These are phyloP conservation scores for Xylariaceae sp. DNA, from an alignment of 2,329 filamentous ascomycete species.

Conservation along the genomic window DNA sequence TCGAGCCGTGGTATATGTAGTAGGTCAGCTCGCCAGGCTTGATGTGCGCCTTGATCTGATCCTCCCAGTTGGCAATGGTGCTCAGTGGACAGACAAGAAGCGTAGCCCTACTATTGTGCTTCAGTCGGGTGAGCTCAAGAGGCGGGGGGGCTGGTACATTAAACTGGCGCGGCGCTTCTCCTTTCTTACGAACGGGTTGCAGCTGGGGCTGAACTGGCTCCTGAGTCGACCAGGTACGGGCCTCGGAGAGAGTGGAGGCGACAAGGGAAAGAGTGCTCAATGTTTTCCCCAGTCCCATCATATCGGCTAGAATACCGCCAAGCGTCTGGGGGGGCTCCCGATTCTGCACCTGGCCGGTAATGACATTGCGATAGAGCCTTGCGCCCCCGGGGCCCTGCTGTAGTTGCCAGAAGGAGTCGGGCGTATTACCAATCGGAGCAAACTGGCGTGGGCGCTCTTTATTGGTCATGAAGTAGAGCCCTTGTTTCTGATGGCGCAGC, in stretches of 20 bases:
- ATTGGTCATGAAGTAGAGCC: slow-evolving; percentile 75
- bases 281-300: slow-evolving; percentile 87
- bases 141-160: slow-evolving; percentile 37
- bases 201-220: slow-evolving; percentile 45
- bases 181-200: slow-evolving; percentile 35
- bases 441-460: slow-evolving; percentile 66
- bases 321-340: slow-evolving; percentile 60
- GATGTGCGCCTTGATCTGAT: slow-evolving; percentile 82
- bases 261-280: slow-evolving; percentile 80
- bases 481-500: slow-evolving; percentile 84
- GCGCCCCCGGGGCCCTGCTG: slow-evolving; percentile 46
- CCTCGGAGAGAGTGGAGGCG: slow-evolving; percentile 57
- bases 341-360: slow-evolving; percentile 64
- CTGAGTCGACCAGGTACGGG: slow-evolving; percentile 54
- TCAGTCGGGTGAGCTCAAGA: slow-evolving; percentile 47
- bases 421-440: slow-evolving; percentile 49
- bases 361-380: slow-evolving; percentile 71
- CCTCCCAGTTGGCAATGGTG: slow-evolving; percentile 90
- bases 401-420: slow-evolving; percentile 73
- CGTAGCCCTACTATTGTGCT: slow-evolving; percentile 69
- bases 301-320: slow-evolving; percentile 73
- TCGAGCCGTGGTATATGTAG: slow-evolving; percentile 82
- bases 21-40: slow-evolving; percentile 58
- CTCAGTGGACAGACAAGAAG: slow-evolving; percentile 85
- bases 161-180: slow-evolving; percentile 30